Evolutionary conservation across 1,139 yeast genomes (phyloP), one percentile per base, ranked within the genome.

Genomic region (Sugiyamaella castrensis): DNA sequence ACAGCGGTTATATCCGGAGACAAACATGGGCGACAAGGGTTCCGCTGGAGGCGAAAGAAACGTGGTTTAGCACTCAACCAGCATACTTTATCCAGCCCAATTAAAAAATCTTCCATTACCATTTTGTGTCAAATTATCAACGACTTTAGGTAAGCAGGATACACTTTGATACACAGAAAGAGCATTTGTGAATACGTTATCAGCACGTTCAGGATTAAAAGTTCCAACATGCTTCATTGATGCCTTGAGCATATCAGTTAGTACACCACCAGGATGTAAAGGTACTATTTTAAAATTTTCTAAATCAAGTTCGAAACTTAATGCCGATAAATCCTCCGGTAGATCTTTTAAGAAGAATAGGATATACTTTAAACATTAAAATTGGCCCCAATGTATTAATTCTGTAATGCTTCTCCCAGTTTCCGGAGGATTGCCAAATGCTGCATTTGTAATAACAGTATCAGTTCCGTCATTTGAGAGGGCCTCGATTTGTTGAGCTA

Each of bases 261-360:
- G 37, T 30, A 41, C 38, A 37, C 10, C 41, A 41, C 8, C 42
- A 37, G 4, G 47, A 43, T 27, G 27, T 28, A 37, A 37, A 9
- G 19, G 33, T 3, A n/a, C 37, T n/a, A 37, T 37, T 32, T 40
- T 43, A 13, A 36, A 37, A 10, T 35, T 41, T 6, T 40, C 47
- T 11, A 41, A 40, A 9, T 42, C 12, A 2, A 42, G 24, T 27
- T 42, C 46, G 2, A 42, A 16, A 27, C 46, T 42, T 15, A 42
- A 59, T 48, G 33, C 59, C 57, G 60, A 44, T 10, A 59, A 41
- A 31, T 59, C 53, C 37, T 56, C 52, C 6, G 8, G 61, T 55
- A 11, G 51, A 32, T 24, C 56, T 50, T 41, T 47, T 50, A 27
- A 27, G n/a, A 10, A 32, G 12, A 12, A 39, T 8, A 9, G 31